Evolutionary conservation across 202 grass and related monocot species (phyloP), one percentile per base, ranked within the genome.

Genomic region (Schoenoplectus tabernaemontani): DNA sequence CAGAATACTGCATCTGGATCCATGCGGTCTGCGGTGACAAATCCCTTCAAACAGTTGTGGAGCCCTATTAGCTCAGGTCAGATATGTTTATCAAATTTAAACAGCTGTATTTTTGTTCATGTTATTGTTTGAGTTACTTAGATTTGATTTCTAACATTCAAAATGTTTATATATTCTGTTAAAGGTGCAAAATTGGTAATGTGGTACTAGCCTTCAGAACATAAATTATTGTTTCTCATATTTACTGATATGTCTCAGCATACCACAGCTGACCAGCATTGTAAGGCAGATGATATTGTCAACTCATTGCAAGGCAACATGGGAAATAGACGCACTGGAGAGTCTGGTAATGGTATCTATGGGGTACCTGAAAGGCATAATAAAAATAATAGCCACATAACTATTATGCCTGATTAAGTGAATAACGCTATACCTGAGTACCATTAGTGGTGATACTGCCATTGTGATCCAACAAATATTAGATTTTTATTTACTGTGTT

Each of bases 11-110:
- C 68, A 81, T 81, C 81, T 23, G 86, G 76, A 84, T 95, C 88
- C 66, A 84, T 88, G 39, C 89, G 89, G 78, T 81, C 81, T 78
- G 34, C 36, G 0, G 83, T 90, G 70, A 80, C 79, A 34, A 89
- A 88, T 2, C 88, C 88, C 81, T 95, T 99, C 76, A 91, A 87
- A 70, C 86, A 92, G 54, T 77, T 89, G 48, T 95, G 96, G 96
- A 92, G 83, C 86, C 83, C 87, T 58, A 89, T 92, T 66, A 92
- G 81, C 78, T 91, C 88, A 88, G 96, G 96, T 95, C 86, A 84
- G 56, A 54, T n/a, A 70, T 72, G 42, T 33, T 22, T 22, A 15
- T 77, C 47, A 8, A 39, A 23, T 42, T 64, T 26, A n/a, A 43
- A 23, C 16, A 38, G 43, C 39, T 28, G 12, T 33, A 13, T 66